Base-by-base conservation (phyloP, 2,329 filamentous ascomycete genomes). In the Rutstroemia sp. region DNA sequence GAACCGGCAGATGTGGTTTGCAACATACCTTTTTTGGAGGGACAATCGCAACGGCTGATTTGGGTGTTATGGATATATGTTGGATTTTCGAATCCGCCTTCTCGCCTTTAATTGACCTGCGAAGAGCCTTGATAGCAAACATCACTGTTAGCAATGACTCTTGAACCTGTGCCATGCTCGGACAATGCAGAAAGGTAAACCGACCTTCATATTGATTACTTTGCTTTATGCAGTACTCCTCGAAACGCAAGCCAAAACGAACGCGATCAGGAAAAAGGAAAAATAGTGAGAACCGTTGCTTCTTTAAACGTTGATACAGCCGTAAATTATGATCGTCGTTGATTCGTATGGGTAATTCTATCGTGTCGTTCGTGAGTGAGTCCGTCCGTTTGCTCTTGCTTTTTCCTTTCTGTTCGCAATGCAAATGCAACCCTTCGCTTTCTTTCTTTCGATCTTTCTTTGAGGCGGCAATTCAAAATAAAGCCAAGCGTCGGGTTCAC, bases 21-120 rank as follows among this genome's bases (percentile, higher is more conserved):
- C 25, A 47, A 71, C 75, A 66, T 69, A 87, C 84, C 79, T 88
- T 89, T 72, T 88, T 88, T 2, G 86, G 86, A 56, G 86, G 84
- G 47, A 86, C 76, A 63, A 88, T 88, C 44, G 85, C 84, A 60
- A 85, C 78, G 47, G 84, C 82, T 62, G 85, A 84, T 69, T 89
- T 89, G 62, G 83, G 81, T 3, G 83, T 83, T 60, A 88, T 82
- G 47, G 83, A 86, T 63, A 84, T 78, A 70, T 84, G 83, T 63
- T 81, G 79, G 54, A 76, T 73, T 70, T 80, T 82, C 54, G 75
- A 71, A 12, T 56, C 57, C 62, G 83, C 81, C 74, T 84, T 87
- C 64, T 87, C 84, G 69, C 81, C 81, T 75, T 88, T 88, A 70
- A 88, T 78, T 61, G 84, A 87, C 70, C 84, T 78, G 68, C 85